Evolutionary conservation across 768 basidiomycete genomes (phyloP).

Genomic region (Phaeotremella fagi): DNA sequence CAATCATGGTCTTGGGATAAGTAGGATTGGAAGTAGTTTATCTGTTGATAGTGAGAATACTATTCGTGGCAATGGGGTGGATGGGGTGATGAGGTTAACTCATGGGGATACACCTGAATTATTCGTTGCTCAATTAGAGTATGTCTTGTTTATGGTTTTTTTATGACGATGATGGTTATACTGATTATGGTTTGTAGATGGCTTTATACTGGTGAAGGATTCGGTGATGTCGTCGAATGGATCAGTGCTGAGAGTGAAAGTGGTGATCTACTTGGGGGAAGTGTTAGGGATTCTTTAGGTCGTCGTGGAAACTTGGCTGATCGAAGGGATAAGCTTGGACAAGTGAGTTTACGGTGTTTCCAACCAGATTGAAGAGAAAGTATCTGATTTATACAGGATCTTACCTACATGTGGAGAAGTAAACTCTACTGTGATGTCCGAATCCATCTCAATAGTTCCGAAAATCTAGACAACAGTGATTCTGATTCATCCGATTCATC

Average conservation of each 20-base stretch:
- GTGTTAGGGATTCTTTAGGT: constrained; percentile 49
- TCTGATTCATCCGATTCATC: constrained; percentile 23
- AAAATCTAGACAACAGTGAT: neutral
- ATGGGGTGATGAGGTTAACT: constrained; percentile 22
- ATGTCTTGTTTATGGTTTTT: neutral
- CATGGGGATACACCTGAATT: constrained; percentile 60
- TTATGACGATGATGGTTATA: no score
- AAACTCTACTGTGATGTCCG: constrained; percentile 88
- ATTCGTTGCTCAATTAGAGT: constrained; percentile 86
- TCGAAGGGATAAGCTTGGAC: constrained; percentile 76
- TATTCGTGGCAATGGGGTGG: constrained; percentile 5
- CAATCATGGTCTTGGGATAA: neutral
- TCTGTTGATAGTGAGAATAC: constrained; percentile 19
- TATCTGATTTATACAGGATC: constrained; percentile 53
- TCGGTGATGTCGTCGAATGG: constrained; percentile 58
- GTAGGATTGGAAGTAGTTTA: constrained; percentile 4
- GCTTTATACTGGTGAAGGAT: constrained; percentile 85
- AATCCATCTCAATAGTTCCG: constrained; percentile 56
- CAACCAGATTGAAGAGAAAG: neutral
- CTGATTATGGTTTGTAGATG: constrained; percentile 47
- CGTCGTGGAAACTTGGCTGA: constrained; percentile 53
- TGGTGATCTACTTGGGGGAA: constrained; percentile 65
- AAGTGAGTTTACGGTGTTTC: constrained; percentile 39
- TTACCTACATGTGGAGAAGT: constrained; percentile 95
- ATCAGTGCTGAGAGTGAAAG: constrained; percentile 30